Percentiles rank a stretch among this genome's conserved stretches.
phyloP scores from a whole-genome alignment of 805 yeast genomes.

The Candida odintsovae region DNA sequence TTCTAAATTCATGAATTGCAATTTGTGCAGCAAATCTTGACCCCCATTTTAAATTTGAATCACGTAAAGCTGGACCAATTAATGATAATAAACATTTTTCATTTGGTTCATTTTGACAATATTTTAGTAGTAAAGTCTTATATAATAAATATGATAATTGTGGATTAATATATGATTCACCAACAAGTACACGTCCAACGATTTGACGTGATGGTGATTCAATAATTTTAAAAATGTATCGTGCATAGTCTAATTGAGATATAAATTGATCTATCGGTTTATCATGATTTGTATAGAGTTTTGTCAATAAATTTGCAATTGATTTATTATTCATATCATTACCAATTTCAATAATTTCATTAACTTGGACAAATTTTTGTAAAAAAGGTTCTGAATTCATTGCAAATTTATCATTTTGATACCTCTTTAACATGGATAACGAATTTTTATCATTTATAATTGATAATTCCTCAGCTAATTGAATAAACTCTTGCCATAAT shows the following conservation, averaged over 20 bases:
- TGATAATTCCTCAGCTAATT: neutral
- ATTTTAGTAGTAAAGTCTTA: conserved; percentile 9
- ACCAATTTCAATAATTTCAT: neutral
- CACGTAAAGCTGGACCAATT: conserved; percentile 40
- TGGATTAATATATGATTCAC: conserved; percentile 31
- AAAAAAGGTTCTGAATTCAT: conserved; percentile 2
- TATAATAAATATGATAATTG: conserved; percentile 25
- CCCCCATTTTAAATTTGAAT: conserved; percentile 38
- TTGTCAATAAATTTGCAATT: conserved; percentile 7
- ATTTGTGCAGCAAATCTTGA: conserved; percentile 50
- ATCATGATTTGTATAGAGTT: conserved; percentile 6
- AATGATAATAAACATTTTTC: conserved; percentile 35
- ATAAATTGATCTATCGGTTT: conserved; percentile 3
- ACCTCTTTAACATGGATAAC: neutral
- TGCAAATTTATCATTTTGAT: neutral
- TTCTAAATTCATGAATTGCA: conserved; percentile 51
- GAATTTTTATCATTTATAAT: conserved; percentile 1
- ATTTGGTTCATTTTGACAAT: conserved; percentile 24
- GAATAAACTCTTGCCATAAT: conserved; percentile 5
- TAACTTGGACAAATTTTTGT: conserved; percentile 1
- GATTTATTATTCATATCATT: conserved; percentile 15
- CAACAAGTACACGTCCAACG: conserved; percentile 17
- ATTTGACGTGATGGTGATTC: conserved; percentile 12
- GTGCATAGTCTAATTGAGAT: conserved; percentile 15
- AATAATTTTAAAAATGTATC: conserved; percentile 17